Conservation (phyloP, 495 filamentous ascomycete species). For the Melanomma pulvis-pyrius region DNA sequence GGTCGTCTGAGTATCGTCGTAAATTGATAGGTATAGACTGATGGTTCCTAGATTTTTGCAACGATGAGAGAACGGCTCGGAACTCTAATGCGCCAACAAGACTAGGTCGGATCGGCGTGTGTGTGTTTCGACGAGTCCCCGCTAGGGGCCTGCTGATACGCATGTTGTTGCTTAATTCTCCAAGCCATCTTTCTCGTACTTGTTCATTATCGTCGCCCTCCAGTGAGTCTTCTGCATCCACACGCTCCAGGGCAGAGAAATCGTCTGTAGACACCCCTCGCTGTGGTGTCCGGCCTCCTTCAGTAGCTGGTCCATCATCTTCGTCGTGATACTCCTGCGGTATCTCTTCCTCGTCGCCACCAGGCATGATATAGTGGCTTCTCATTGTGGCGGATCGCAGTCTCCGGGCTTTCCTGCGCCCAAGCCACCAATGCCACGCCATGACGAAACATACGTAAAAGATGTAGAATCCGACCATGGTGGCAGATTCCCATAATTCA, state of each 20-base stretch:
- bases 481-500: conserved; percentile 81
- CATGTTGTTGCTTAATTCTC: conserved; percentile 91
- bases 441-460: conserved; percentile 92
- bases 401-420: conserved; percentile 59
- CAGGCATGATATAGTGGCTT: conserved; percentile 68
- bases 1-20: conserved; percentile 72
- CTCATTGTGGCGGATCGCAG: conserved; percentile 70
- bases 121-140: conserved; percentile 69
- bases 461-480: conserved; percentile 89
- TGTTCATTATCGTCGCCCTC: conserved; percentile 72
- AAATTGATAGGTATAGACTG: conserved; percentile 67
- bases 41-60: conserved; percentile 77
- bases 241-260: conserved; percentile 72
- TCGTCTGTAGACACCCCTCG: conserved; percentile 63
- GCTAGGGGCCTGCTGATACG: conserved; percentile 70
- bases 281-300: conserved; percentile 55
- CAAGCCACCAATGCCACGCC: conserved; percentile 85
- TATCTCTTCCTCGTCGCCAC: conserved; percentile 70
- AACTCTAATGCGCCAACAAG: conserved; percentile 94
- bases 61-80: conserved; percentile 77
- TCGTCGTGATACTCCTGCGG: conserved; percentile 71
- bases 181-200: conserved; percentile 68
- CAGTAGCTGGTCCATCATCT: conserved; percentile 60
- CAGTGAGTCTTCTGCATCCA: conserved; percentile 53
- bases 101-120: conserved; percentile 86